Conservation (phyloP, 768 basidiomycete species). For the Auriscalpium orientale region DNA sequence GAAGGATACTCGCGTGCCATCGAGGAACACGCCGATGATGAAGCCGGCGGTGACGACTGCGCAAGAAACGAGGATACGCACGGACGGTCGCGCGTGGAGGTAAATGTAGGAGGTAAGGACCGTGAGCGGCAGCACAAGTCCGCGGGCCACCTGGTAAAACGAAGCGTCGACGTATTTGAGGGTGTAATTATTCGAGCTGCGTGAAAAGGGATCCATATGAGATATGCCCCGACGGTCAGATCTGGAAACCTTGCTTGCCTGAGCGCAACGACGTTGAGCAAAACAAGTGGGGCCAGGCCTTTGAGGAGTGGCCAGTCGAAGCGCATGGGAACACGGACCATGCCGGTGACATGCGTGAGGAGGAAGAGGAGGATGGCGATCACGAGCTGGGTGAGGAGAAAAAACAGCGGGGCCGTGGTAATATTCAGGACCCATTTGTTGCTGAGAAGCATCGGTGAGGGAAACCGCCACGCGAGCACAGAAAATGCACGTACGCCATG, state of each 20-base stretch:
- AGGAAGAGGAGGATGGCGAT: conserved; percentile 77
- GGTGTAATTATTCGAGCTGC: conserved; percentile 82
- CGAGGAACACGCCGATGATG: conserved; percentile 81
- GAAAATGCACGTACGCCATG: conserved; percentile 54
- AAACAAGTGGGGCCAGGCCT: conserved; percentile 68
- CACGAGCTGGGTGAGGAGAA: conserved; percentile 71
- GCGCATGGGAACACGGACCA: conserved; percentile 60
- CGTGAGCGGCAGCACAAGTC: conserved; percentile 89
- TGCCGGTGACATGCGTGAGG: conserved; percentile 47
- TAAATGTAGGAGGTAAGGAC: conserved; percentile 79
- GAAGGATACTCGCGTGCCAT: conserved; percentile 48
- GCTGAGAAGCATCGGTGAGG: conserved; percentile 30
- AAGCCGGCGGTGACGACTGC: conserved; percentile 85
- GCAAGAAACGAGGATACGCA: conserved; percentile 69
- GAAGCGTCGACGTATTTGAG: conserved; percentile 93
- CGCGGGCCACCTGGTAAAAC: conserved; percentile 93
- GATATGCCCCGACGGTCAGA: neutral
- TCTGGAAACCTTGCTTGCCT: conserved; percentile 39
- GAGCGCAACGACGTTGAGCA: conserved; percentile 74
- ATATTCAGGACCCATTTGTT: conserved; percentile 88
- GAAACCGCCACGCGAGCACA: neutral
- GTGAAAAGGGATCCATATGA: neutral
- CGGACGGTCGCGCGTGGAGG: conserved; percentile 69
- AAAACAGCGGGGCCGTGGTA: conserved; percentile 75
- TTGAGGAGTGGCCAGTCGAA: conserved; percentile 61